Evolutionary conservation across 257 asterid species (phyloP).

Genomic region (Solanum neorickii): DNA sequence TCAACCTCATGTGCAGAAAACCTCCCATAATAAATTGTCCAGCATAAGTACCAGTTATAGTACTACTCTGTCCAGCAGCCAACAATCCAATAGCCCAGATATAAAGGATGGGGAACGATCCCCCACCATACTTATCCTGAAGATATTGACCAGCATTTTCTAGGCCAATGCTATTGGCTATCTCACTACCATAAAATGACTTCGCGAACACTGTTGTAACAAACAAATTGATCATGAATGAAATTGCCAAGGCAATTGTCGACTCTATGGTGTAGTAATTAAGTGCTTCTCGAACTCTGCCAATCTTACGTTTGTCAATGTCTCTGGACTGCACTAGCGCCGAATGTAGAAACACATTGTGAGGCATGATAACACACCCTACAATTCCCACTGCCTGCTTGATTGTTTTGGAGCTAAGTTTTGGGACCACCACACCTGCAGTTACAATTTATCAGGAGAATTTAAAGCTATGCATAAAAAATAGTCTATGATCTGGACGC

Average conservation of each 20-base stretch:
- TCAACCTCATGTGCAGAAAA: conserved; percentile 47
- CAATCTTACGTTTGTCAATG: conserved; percentile 39
- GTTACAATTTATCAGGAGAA: not conserved
- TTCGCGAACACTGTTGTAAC: conserved; percentile 73
- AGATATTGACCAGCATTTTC: conserved; percentile 71
- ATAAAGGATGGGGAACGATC: conserved; percentile 52
- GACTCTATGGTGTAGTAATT: conserved; percentile 71
- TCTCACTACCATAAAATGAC: conserved; percentile 59
- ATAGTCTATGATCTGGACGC: not conserved
- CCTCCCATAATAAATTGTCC: conserved; percentile 88
- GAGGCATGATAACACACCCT: conserved; percentile 85
- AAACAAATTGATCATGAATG: conserved; percentile 57
- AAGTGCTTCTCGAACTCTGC: conserved; percentile 63
- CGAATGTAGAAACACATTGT: conserved; percentile 68
- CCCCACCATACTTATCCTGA: conserved; percentile 69
- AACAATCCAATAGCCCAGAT: conserved; percentile 75
- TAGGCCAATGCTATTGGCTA: conserved; percentile 57
- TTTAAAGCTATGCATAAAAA: not conserved
- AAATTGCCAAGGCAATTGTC: conserved; percentile 44
- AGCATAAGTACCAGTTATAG: conserved; percentile 74
- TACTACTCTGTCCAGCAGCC: conserved; percentile 86
- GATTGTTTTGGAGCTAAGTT: conserved; percentile 58
- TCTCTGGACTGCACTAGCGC: conserved; percentile 77
- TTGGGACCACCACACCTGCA: conserved; percentile 64
- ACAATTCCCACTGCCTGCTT: conserved; percentile 77